Conservation (phyloP, 2,329 filamentous ascomycete genomes). For the Fusarium denticulatum region DNA sequence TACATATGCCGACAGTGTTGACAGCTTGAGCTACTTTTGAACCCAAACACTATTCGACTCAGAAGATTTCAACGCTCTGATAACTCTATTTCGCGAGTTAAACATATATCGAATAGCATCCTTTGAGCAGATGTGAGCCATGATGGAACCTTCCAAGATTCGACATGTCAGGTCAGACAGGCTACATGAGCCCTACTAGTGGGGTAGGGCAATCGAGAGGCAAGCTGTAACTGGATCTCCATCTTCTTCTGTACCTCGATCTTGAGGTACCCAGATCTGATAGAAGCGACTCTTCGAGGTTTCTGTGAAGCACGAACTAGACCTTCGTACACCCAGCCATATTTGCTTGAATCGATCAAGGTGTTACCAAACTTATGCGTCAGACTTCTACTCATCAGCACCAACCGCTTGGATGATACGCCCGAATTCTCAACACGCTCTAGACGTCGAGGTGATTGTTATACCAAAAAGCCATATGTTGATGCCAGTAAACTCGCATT, state of each 20-base stretch:
- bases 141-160: background rate
- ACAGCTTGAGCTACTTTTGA: background rate
- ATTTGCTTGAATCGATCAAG: background rate
- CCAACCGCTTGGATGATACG: background rate
- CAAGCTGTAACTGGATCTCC: constrained; percentile 1
- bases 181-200: constrained; percentile 6
- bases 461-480: background rate
- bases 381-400: background rate
- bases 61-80: background rate
- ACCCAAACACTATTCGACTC: background rate
- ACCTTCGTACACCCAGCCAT: background rate
- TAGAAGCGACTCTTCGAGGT: background rate
- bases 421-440: background rate
- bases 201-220: background rate
- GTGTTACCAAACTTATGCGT: background rate
- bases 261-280: background rate
- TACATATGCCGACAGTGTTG: background rate
- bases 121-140: background rate
- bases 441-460: background rate
- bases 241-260: background rate
- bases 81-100: background rate
- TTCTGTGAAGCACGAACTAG: background rate
- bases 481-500: background rate
- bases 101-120: background rate
- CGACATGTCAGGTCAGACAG: background rate